phyloP scores from a whole-genome alignment of 306 rosid genomes.

The Fragaria ananassa region DNA sequence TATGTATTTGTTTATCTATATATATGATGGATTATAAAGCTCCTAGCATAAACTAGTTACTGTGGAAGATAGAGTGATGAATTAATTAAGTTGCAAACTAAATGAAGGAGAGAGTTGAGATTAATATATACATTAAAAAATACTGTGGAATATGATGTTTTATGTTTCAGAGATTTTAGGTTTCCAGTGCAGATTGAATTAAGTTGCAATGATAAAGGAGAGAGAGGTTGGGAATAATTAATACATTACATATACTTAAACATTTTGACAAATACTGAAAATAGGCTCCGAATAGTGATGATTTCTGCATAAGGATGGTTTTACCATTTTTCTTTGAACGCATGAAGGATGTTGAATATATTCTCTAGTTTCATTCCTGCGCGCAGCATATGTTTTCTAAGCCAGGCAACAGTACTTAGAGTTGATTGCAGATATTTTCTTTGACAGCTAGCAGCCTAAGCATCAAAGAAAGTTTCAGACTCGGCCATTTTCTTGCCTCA shows the following conservation, averaged over 20 bases:
- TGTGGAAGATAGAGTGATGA: neutral
- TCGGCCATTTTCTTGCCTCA: neutral
- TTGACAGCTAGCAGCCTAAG: neutral
- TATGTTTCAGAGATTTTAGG: slow-evolving; percentile 11
- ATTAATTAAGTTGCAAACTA: neutral
- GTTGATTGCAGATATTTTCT: neutral
- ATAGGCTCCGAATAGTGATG: neutral
- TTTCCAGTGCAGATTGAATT: neutral
- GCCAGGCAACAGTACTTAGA: neutral
- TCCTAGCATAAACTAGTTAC: neutral
- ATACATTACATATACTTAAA: neutral
- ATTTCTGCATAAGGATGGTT: neutral
- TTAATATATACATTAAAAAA: neutral
- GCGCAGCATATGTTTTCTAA: neutral
- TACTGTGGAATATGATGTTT: slow-evolving; percentile 21
- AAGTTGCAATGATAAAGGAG: neutral
- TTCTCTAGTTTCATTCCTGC: neutral
- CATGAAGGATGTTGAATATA: neutral
- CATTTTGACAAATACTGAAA: neutral
- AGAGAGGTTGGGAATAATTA: neutral
- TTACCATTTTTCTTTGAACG: neutral
- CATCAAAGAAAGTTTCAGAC: neutral
- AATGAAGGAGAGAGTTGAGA: neutral
- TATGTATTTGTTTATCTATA: neutral
- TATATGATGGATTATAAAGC: neutral